Evolutionary conservation across 768 basidiomycete species (phyloP).

Genomic region (Tulasnella sp.): DNA sequence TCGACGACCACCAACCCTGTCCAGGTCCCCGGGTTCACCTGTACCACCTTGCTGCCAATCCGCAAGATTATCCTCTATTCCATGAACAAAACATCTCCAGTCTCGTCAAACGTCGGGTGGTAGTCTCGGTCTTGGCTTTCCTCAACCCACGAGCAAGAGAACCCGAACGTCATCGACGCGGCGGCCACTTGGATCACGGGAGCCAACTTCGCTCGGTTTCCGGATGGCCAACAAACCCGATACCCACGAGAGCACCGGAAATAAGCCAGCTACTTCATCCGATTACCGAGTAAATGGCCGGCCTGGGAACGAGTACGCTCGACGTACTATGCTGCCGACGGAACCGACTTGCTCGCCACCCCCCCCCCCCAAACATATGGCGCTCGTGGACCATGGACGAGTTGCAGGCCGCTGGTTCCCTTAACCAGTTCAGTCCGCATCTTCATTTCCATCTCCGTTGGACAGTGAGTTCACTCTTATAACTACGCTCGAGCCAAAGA

Average conservation of each 20-base stretch:
- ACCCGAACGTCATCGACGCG: background rate
- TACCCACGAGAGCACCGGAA: conserved; percentile 47
- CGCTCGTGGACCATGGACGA: conserved; percentile 45
- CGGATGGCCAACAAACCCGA: conserved; percentile 71
- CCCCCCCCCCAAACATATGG: conserved; percentile 46
- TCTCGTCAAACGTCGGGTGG: conserved; percentile 44
- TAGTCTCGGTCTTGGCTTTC: conserved; percentile 46
- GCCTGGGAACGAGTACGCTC: conserved; percentile 33
- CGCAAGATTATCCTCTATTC: conserved; percentile 48
- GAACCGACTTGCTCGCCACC: conserved; percentile 42
- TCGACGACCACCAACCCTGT: conserved; percentile 40
- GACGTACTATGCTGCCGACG: conserved; percentile 11
- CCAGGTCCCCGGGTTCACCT: conserved; percentile 47
- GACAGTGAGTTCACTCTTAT: background rate
- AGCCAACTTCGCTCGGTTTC: conserved; percentile 41
- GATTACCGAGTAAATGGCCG: conserved; percentile 41
- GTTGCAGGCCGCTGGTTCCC: conserved; percentile 43
- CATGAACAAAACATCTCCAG: conserved; percentile 45
- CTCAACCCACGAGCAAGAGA: background rate
- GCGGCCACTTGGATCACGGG: conserved; percentile 14
- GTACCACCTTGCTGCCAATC: conserved; percentile 49
- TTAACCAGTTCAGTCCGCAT: conserved; percentile 40
- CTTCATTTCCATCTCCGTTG: conserved; percentile 13
- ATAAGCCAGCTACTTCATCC: conserved; percentile 41
- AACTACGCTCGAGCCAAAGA: background rate